These are phyloP conservation scores for Phytophthora hybrid DNA, from an alignment of 352 stramenopile genomes.

Conservation along the genomic window DNA sequence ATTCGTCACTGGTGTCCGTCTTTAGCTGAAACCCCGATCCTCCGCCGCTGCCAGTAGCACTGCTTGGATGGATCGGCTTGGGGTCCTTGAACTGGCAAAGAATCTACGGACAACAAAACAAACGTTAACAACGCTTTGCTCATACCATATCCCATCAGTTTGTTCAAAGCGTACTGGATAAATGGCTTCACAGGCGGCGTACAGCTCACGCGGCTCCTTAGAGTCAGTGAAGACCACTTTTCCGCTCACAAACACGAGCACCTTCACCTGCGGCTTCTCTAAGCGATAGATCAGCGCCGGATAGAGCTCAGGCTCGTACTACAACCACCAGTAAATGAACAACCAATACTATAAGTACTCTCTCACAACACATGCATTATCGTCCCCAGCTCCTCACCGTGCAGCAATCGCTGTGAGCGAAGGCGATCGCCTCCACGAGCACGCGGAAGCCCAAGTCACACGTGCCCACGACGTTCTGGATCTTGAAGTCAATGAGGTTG, in stretches of 20 bases:
- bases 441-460: slow-evolving; percentile 81
- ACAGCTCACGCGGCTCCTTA: slow-evolving; percentile 86
- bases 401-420: slow-evolving; percentile 76
- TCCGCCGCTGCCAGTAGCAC: not conserved
- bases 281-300: slow-evolving; percentile 99
- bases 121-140: too few relatives aligned
- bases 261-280: slow-evolving; percentile 95
- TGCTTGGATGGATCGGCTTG: slow-evolving; percentile 44
- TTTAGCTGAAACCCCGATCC: slow-evolving; percentile 14
- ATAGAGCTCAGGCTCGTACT: slow-evolving; percentile 99
- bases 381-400: slow-evolving; percentile 49
- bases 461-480: slow-evolving; percentile 85
- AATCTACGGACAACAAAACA: slow-evolving; percentile 47
- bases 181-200: slow-evolving; percentile 86
- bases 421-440: slow-evolving; percentile 83
- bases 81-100: slow-evolving; percentile 65
- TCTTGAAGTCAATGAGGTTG: slow-evolving; percentile 90
- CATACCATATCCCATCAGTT: not conserved
- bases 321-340: not conserved
- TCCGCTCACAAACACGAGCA: slow-evolving; percentile 99
- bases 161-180: slow-evolving; percentile 55
- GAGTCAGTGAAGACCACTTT: slow-evolving; percentile 98
- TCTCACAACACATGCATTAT: not conserved
- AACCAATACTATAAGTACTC: not conserved
- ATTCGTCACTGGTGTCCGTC: slow-evolving; percentile 46